phyloP scores from a whole-genome alignment of 495 filamentous ascomycete genomes.

The Penicillium argentinense region DNA sequence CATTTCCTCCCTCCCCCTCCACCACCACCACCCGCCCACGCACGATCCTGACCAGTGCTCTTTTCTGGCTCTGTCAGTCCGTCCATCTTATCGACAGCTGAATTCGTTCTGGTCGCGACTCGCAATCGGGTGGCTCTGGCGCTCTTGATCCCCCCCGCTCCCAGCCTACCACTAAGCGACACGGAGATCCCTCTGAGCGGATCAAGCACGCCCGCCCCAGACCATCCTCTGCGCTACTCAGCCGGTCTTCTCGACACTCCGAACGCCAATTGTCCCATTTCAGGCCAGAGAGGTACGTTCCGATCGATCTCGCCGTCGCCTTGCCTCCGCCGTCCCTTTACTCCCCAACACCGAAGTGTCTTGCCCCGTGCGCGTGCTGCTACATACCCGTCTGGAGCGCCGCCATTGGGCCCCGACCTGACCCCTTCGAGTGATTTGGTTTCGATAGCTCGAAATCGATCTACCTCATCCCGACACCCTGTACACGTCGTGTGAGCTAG shows the following conservation, averaged over 20 bases:
- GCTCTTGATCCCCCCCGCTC: constrained; percentile 35
- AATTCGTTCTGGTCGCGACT: constrained; percentile 13
- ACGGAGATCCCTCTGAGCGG: constrained; percentile 41
- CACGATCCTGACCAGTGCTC: constrained; percentile 1
- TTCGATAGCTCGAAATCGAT: constrained; percentile 1
- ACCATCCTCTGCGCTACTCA: constrained; percentile 25
- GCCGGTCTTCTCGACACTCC: constrained; percentile 2
- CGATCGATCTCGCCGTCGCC: background rate
- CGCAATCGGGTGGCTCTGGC: constrained; percentile 21
- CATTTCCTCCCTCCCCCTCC: constrained; percentile 14
- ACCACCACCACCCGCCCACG: constrained; percentile 8
- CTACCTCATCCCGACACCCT: background rate
- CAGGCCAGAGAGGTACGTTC: constrained; percentile 21
- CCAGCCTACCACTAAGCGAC: constrained; percentile 48
- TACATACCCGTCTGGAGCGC: constrained; percentile 16
- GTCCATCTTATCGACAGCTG: background rate
- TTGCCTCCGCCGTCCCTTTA: constrained; percentile 6
- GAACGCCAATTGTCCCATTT: constrained; percentile 22
- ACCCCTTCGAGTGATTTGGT: background rate
- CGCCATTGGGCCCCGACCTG: constrained; percentile 14
- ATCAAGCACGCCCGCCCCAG: constrained; percentile 35
- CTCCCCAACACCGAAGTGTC: constrained; percentile 14
- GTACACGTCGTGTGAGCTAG: constrained; percentile 5
- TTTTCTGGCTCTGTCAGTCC: constrained; percentile 1
- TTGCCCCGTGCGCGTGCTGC: constrained; percentile 31